phyloP scores from a whole-genome alignment of 108 stramenopile species.

The Skeletonema grethae region DNA sequence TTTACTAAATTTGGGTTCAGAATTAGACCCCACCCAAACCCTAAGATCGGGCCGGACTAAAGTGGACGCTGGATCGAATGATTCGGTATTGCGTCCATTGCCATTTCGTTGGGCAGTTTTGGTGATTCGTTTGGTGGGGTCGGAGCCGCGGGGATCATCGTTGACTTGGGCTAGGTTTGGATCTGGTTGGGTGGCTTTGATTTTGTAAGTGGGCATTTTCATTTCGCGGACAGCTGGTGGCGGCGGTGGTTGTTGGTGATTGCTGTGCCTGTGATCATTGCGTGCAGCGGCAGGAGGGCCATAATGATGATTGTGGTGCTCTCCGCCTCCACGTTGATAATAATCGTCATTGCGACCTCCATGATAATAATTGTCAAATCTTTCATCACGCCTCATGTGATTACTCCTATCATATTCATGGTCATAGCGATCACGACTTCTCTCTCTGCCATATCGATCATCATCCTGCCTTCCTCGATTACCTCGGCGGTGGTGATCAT shows the following conservation, averaged over 20 bases:
- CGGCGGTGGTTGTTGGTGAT: neutral
- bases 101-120: conserved; percentile 50
- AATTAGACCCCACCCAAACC: conserved; percentile 49
- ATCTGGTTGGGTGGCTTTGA: neutral
- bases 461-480: neutral
- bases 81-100: conserved; percentile 66
- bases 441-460: neutral
- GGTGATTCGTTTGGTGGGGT: conserved; percentile 61
- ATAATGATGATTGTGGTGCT: neutral
- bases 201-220: neutral
- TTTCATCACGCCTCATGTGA: neutral
- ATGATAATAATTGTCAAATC: neutral
- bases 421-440: neutral
- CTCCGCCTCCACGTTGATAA: neutral
- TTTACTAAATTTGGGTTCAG: conserved; percentile 18
- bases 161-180: neutral
- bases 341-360: conserved; percentile 7
- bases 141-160: conserved; percentile 58
- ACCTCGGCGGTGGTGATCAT: neutral
- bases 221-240: neutral
- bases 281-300: neutral
- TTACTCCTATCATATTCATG: neutral
- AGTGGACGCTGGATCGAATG: conserved; percentile 76
- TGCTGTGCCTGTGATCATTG: neutral
- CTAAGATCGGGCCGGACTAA: conserved; percentile 77